Conservation (phyloP, 2,329 filamentous ascomycete species). For the Graphilbum ipis-grandicollis region DNA sequence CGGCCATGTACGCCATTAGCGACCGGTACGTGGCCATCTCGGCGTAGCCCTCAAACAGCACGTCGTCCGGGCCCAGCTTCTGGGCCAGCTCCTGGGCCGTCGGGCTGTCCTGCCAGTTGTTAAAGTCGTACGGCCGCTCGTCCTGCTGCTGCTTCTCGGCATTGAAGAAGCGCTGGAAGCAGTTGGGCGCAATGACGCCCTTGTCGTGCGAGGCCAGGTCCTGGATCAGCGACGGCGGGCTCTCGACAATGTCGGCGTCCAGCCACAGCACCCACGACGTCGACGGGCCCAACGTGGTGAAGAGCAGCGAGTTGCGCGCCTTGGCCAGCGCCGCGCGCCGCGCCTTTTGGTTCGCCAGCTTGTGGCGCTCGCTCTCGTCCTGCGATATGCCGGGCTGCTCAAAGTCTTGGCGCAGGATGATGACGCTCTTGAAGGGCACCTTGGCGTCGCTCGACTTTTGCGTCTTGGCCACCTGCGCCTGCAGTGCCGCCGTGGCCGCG, state of each 20-base stretch:
- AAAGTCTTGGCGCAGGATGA: slow-evolving; percentile 89
- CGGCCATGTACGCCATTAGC: slow-evolving; percentile 73
- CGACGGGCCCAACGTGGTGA: slow-evolving; percentile 78
- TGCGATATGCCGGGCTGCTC: slow-evolving; percentile 68
- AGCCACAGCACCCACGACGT: slow-evolving; percentile 97
- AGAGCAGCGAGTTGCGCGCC: slow-evolving; percentile 84
- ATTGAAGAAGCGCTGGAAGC: slow-evolving; percentile 75
- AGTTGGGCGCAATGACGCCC: slow-evolving; percentile 87
- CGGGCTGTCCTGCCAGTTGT: slow-evolving; percentile 88
- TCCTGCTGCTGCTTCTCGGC: slow-evolving; percentile 48
- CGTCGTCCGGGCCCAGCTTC: slow-evolving; percentile 79
- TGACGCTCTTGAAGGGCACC: slow-evolving; percentile 78
- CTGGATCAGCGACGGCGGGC: slow-evolving; percentile 69
- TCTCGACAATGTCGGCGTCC: slow-evolving; percentile 82
- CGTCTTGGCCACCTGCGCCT: slow-evolving; percentile 70
- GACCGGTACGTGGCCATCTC: slow-evolving; percentile 86
- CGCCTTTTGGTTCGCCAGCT: slow-evolving; percentile 74
- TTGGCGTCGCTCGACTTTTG: slow-evolving; percentile 61
- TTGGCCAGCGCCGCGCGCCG: slow-evolving; percentile 82
- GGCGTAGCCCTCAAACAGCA: slow-evolving; percentile 80
- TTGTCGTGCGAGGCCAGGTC: slow-evolving; percentile 79
- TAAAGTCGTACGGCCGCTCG: slow-evolving; percentile 85
- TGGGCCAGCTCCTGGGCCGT: slow-evolving; percentile 57
- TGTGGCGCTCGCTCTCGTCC: slow-evolving; percentile 76
- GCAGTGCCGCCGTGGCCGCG: slow-evolving; percentile 62